Evolutionary conservation across 148 eudicot genomes (phyloP).

Genomic region (Fagopyrum tataricum): DNA sequence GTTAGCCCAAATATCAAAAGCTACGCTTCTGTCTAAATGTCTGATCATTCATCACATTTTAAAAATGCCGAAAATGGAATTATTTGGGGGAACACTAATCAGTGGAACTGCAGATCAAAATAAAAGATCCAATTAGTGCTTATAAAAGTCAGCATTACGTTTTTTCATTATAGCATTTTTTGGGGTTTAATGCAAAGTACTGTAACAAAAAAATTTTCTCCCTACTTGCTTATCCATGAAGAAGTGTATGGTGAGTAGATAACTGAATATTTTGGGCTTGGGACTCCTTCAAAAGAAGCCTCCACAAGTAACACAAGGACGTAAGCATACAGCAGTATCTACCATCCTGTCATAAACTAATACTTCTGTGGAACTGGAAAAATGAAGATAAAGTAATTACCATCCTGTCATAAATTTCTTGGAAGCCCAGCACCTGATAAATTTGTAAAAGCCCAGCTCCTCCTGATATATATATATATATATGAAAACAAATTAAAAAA

Average conservation of each 20-base stretch:
- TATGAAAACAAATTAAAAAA: no score
- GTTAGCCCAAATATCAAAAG: no score
- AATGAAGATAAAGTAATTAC: conserved; percentile 26
- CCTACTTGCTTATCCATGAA: neutral
- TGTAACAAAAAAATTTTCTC: no score
- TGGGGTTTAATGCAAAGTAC: neutral
- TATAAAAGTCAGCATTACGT: neutral
- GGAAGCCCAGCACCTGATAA: conserved; percentile 19
- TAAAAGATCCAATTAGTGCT: neutral
- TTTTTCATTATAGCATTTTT: neutral
- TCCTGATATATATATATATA: no score
- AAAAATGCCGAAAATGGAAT: no score
- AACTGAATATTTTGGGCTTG: neutral
- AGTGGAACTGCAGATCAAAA: neutral
- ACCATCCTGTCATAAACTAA: no score
- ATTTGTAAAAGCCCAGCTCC: conserved; percentile 68
- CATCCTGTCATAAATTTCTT: conserved; percentile 89
- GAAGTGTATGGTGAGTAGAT: neutral
- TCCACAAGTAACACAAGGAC: neutral
- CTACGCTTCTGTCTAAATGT: no score
- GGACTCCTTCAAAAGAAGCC: neutral
- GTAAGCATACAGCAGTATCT: neutral
- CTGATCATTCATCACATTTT: no score
- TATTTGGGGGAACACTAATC: neutral
- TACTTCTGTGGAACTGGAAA: neutral